Evolutionary conservation across 345 rosid species (phyloP), one percentile per base, ranked within the genome.

Genomic region (Combretum micranthum): DNA sequence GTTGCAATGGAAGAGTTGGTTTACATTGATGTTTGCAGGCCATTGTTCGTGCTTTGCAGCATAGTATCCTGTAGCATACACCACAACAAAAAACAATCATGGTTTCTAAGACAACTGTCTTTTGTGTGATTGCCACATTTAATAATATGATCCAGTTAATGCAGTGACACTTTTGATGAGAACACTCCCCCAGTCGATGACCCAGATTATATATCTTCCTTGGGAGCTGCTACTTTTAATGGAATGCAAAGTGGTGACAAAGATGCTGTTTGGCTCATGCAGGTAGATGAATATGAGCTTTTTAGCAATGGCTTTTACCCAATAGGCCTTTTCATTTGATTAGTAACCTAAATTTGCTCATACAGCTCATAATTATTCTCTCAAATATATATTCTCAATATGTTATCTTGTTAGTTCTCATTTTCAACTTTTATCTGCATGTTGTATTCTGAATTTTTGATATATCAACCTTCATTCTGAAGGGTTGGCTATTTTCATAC

Each of bases 401-500:
- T 32, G 39, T 32, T 32, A 32, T 32, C 39, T 32, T 11, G 9
- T 7, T 32, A 32, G 39, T 20, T 50, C 22, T 6, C 52, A 50
- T 22, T 20, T 43, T 47, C n/a, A 19, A 20, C 37, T 37, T 60
- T 9, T 23, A 21, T 60, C 14, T 63, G 47, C 52, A 85, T 87
- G 91, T 32, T 7, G 9, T 32, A 32, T 32, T 7, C 39, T 32
- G 39, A 32, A 32, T 4, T 32, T 32, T 32, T 32, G 7, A 32
- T 32, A 32, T 1, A 32, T 43, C 51, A 20, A 18, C 16, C 32
- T 48, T 60, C n/a, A 22, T 32, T 60, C 15, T 63, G 47, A 56
- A 85, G 91, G 91, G 91, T 12, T 85, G 91, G 91, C 69, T 85
- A 58, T 85, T 85, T 64, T 80, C 86, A 52, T 77, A 85, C 61